phyloP scores from a whole-genome alignment of 1,284 basidiomycete genomes.

The Wolfiporia cocos region DNA sequence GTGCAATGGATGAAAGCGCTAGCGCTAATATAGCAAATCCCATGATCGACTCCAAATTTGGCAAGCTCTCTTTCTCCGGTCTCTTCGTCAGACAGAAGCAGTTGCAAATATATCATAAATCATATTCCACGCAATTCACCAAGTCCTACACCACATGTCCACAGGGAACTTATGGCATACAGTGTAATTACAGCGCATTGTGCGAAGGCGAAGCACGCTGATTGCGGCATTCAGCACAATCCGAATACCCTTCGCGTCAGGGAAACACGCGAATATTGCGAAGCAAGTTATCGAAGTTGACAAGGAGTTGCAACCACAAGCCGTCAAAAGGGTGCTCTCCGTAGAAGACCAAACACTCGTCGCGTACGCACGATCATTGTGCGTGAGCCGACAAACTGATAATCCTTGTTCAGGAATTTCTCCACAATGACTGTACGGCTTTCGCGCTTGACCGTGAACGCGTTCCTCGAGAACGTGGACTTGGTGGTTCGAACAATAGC shows the following conservation, averaged over 20 bases:
- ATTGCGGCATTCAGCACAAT: too few species aligned
- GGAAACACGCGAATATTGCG: conserved; percentile 72
- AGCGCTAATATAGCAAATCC: too few species aligned
- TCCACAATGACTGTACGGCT: conserved; percentile 74
- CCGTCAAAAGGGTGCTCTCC: conserved; percentile 64
- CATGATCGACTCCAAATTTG: too few species aligned
- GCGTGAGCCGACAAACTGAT: conserved; percentile 6
- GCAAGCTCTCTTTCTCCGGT: too few species aligned
- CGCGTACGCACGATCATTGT: conserved; percentile 43
- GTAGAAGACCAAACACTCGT: conserved; percentile 64
- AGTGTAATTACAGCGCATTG: too few species aligned
- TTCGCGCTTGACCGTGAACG: conserved; percentile 77
- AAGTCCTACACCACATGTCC: too few species aligned
- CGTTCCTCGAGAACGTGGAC: conserved; percentile 84
- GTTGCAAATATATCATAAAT: too few species aligned
- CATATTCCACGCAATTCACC: too few species aligned
- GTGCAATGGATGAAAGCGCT: too few species aligned
- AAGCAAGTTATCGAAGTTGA: conserved; percentile 83
- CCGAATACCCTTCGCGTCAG: conserved; percentile 70
- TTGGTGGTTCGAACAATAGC: conserved; percentile 78
- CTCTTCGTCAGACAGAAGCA: too few species aligned
- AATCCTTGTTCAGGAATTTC: conserved; percentile 48
- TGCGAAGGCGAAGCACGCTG: too few species aligned
- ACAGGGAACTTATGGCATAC: too few species aligned
- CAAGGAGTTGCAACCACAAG: conserved; percentile 71